A percentile compares a stretch with the other conserved stretches of the same genome.
These are phyloP conservation scores for Ophiostoma quercus DNA, from an alignment of 2,329 filamentous ascomycete genomes.

Conservation along the genomic window DNA sequence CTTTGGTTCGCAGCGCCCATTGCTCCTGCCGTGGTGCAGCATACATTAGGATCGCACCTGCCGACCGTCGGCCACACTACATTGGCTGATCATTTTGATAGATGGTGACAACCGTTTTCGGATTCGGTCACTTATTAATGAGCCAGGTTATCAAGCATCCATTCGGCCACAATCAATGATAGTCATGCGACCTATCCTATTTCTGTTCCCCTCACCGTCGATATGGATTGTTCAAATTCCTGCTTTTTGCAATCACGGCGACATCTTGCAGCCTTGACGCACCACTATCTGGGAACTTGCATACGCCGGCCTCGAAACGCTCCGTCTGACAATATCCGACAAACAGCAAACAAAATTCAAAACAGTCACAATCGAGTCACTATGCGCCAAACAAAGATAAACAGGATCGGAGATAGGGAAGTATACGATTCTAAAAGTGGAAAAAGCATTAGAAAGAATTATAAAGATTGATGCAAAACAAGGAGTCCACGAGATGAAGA, in stretches of 20 bases:
- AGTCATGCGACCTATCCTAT: background rate
- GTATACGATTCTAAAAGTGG: background rate
- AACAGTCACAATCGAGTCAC: background rate
- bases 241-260: background rate
- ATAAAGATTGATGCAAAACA: background rate
- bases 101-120: background rate
- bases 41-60: background rate
- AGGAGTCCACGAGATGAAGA: too few species aligned
- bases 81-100: background rate
- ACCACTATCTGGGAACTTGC: background rate
- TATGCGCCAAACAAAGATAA: background rate
- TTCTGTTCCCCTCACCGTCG: background rate
- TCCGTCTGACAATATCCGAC: background rate
- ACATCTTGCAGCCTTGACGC: background rate
- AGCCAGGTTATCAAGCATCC: too few species aligned
- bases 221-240: background rate
- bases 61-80: slow-evolving; percentile 1
- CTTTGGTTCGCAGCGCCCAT: background rate
- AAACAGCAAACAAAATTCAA: background rate
- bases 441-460: background rate
- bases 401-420: background rate
- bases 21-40: background rate
- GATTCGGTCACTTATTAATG: background rate
- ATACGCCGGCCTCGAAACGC: background rate
- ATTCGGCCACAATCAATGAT: background rate